phyloP scores from a whole-genome alignment of 1,139 yeast genomes.

The Suhomyces yuchorum region DNA sequence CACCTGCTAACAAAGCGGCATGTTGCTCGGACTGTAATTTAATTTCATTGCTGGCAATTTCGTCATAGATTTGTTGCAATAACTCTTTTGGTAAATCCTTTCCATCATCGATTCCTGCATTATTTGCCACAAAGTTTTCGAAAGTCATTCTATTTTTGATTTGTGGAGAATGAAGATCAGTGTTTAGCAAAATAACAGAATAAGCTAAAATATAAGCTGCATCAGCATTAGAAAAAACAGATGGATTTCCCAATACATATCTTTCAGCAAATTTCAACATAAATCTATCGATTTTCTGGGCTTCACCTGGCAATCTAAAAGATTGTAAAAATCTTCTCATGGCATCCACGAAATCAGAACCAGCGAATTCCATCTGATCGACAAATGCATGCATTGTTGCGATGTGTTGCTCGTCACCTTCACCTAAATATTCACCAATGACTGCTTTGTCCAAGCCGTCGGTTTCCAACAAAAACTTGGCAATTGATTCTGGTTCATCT shows the following conservation, averaged over 20 bases:
- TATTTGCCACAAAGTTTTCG: conserved; percentile 82
- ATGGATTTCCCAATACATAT: conserved; percentile 84
- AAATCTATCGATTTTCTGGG: conserved; percentile 94
- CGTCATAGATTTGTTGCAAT: conserved; percentile 67
- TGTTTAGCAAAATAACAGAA: conserved; percentile 89
- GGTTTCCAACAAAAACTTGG: conserved; percentile 69
- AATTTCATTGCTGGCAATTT: conserved; percentile 81
- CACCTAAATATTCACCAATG: conserved; percentile 92
- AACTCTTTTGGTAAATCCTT: conserved; percentile 78
- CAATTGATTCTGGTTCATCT: conserved; percentile 67
- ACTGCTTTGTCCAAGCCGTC: conserved; percentile 83
- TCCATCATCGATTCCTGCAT: conserved; percentile 93
- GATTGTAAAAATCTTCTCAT: conserved; percentile 80
- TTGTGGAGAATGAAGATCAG: conserved; percentile 90
- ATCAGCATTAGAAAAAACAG: conserved; percentile 85
- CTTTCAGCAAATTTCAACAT: conserved; percentile 97
- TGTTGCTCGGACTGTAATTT: conserved; percentile 92
- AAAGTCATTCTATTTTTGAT: conserved; percentile 83
- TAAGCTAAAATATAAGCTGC: conserved; percentile 92
- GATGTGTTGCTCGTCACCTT: conserved; percentile 76
- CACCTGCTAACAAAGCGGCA: conserved; percentile 80
- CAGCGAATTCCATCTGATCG: conserved; percentile 77
- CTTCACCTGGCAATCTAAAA: conserved; percentile 95
- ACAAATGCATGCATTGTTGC: conserved; percentile 93
- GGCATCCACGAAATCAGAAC: conserved; percentile 77